These are phyloP conservation scores for Pisolithus microcarpus DNA, from an alignment of 768 basidiomycete species.

Conservation along the genomic window DNA sequence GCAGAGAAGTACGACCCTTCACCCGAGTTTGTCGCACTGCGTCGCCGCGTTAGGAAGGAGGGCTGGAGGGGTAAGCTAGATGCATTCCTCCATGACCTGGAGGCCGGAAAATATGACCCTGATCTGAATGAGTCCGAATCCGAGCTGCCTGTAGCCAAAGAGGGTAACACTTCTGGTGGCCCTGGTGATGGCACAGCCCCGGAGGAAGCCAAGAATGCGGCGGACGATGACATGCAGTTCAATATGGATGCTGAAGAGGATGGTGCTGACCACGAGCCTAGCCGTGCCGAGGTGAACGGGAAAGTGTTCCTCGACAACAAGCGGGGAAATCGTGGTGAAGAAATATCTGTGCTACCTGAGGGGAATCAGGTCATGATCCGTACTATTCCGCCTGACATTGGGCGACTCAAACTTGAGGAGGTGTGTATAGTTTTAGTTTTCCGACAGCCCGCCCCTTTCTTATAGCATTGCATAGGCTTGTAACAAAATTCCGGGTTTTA, in stretches of 20 bases:
- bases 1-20: constrained; percentile 88
- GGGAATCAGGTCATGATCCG: constrained; percentile 92
- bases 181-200: constrained; percentile 26
- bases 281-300: constrained; percentile 52
- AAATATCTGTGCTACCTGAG: constrained; percentile 62
- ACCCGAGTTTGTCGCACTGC: constrained; percentile 60
- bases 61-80: constrained; percentile 76
- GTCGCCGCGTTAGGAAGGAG: constrained; percentile 72
- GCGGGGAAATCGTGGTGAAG: constrained; percentile 57
- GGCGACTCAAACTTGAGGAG: constrained; percentile 83
- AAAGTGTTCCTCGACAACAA: constrained; percentile 40
- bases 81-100: constrained; percentile 71
- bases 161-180: constrained; percentile 34
- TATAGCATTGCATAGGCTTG: constrained; percentile 49
- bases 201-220: constrained; percentile 50
- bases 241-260: constrained; percentile 70
- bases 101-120: constrained; percentile 80
- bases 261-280: constrained; percentile 49
- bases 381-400: constrained; percentile 90
- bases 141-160: constrained; percentile 48
- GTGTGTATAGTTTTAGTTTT: constrained; percentile 31
- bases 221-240: constrained; percentile 73
- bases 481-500: constrained; percentile 68
- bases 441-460: constrained; percentile 4
- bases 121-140: constrained; percentile 56